Evolutionary conservation across 306 rosid genomes (phyloP).

Genomic region (Glycine soja): DNA sequence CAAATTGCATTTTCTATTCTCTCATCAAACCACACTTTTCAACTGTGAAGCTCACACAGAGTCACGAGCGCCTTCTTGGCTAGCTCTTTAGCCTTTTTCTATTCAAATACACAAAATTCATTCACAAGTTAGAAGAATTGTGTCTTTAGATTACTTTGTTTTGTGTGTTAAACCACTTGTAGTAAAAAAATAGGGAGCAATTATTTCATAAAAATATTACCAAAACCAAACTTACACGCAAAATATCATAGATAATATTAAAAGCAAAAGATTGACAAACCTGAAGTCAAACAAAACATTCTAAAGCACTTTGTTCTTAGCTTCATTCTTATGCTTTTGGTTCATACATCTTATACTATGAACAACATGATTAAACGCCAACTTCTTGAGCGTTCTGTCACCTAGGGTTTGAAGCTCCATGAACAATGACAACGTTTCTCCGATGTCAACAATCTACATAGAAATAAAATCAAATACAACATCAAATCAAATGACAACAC

Average conservation of each 20-base stretch:
- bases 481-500: background rate
- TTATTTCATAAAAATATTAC: too few species aligned
- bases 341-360: slow-evolving; percentile 81
- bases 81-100: slow-evolving; percentile 81
- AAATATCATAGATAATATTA: slow-evolving; percentile 1
- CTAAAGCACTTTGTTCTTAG: slow-evolving; percentile 79
- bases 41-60: slow-evolving; percentile 78
- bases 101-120: slow-evolving; percentile 34
- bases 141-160: background rate
- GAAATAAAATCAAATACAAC: background rate
- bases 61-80: slow-evolving; percentile 77
- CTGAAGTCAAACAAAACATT: slow-evolving; percentile 72
- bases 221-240: slow-evolving; percentile 4
- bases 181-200: too few species aligned
- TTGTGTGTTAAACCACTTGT: background rate
- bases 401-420: slow-evolving; percentile 85
- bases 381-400: slow-evolving; percentile 59
- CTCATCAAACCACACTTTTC: slow-evolving; percentile 87
- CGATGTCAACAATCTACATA: slow-evolving; percentile 64
- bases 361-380: slow-evolving; percentile 75
- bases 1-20: slow-evolving; percentile 92
- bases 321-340: slow-evolving; percentile 76
- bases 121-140: background rate
- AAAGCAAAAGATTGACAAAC: slow-evolving; percentile 47
- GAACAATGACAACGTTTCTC: slow-evolving; percentile 71